Evolutionary conservation across 371 early-diverging fungal species (phyloP).

Genomic region (Apophysomyces elegans): DNA sequence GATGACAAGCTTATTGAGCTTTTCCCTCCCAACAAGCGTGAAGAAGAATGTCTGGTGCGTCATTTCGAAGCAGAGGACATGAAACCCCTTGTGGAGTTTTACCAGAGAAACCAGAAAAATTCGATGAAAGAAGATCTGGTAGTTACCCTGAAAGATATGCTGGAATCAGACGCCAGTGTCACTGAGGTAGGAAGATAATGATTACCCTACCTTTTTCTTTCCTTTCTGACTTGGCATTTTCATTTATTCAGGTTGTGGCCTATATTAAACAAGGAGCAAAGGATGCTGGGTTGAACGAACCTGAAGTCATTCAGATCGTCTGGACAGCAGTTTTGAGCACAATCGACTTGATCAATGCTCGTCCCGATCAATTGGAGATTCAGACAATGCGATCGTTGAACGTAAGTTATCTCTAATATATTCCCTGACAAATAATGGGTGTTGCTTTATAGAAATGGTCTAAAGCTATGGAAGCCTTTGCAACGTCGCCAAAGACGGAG

Average conservation of each 20-base stretch:
- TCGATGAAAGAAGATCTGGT: slow-evolving; percentile 71
- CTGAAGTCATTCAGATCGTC: slow-evolving; percentile 73
- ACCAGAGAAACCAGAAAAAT: slow-evolving; percentile 72
- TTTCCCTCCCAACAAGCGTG: slow-evolving; percentile 91
- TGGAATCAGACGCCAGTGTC: slow-evolving; percentile 59
- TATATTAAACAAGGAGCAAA: slow-evolving; percentile 72
- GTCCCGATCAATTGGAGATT: slow-evolving; percentile 84
- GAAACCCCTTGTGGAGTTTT: slow-evolving; percentile 82
- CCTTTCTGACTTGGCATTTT: slow-evolving; percentile 7
- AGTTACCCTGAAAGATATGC: slow-evolving; percentile 59
- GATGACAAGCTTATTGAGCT: slow-evolving; percentile 81
- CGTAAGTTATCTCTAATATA: slow-evolving; percentile 24
- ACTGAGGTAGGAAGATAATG: slow-evolving; percentile 34
- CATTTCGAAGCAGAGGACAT: slow-evolving; percentile 93
- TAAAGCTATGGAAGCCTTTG: slow-evolving; percentile 73
- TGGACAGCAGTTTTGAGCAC: slow-evolving; percentile 84
- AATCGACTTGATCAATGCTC: slow-evolving; percentile 72
- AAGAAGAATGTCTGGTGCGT: slow-evolving; percentile 84
- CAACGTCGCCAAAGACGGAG: slow-evolving; percentile 83
- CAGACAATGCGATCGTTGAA: slow-evolving; percentile 70
- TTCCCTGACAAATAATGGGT: not conserved
- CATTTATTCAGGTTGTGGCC: slow-evolving; percentile 50
- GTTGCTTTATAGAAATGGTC: slow-evolving; percentile 55
- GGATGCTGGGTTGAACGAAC: slow-evolving; percentile 78
- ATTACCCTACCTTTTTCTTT: not conserved